Conservation (phyloP, 805 yeast genomes). For the Candida endomychidarum region DNA sequence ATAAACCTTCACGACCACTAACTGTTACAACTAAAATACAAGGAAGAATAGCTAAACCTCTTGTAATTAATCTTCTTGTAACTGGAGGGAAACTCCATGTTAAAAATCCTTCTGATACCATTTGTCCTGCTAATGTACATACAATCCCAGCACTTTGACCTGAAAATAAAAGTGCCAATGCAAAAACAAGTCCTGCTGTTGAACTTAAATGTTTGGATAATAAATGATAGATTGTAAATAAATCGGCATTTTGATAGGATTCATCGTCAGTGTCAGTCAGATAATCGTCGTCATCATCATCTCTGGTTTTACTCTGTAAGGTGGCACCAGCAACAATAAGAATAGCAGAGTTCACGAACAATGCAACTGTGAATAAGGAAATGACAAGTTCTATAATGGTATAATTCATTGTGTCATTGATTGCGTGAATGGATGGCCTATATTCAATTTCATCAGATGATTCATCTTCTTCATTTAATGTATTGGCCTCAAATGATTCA, state of each 20-base stretch:
- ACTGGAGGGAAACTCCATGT: constrained; percentile 82
- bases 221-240: constrained; percentile 75
- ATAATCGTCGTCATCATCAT: constrained; percentile 18
- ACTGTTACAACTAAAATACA: constrained; percentile 71
- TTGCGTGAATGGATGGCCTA: constrained; percentile 43
- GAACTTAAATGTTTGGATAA: constrained; percentile 70
- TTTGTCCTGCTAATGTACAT: constrained; percentile 91
- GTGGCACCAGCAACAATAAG: constrained; percentile 91
- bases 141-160: constrained; percentile 97
- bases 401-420: constrained; percentile 39
- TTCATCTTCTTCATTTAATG: constrained; percentile 2
- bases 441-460: constrained; percentile 20
- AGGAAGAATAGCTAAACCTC: constrained; percentile 83
- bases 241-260: constrained; percentile 61
- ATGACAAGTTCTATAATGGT: constrained; percentile 41
- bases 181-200: constrained; percentile 86
- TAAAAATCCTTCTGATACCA: constrained; percentile 88
- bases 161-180: constrained; percentile 80
- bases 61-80: constrained; percentile 72
- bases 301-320: constrained; percentile 33
- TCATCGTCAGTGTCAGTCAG: constrained; percentile 31
- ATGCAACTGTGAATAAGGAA: constrained; percentile 43
- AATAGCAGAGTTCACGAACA: constrained; percentile 49
- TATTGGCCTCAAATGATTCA: constrained; percentile 5
- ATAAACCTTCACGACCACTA: constrained; percentile 80